Evolutionary conservation across 2,329 filamentous ascomycete genomes (phyloP).

Genomic region (Sporothrix euskadiensis): DNA sequence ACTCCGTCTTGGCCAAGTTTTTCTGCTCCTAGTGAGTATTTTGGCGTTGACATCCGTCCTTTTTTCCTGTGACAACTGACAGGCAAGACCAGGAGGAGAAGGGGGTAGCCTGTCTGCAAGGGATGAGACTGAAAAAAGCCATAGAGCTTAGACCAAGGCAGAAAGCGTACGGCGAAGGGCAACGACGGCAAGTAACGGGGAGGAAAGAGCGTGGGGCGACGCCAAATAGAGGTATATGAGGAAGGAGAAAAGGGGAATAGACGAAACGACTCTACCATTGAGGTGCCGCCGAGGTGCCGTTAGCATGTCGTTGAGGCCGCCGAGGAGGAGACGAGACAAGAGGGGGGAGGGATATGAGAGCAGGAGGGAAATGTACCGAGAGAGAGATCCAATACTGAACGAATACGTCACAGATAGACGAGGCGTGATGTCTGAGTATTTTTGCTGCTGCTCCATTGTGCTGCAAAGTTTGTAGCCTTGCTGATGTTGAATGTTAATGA

Average conservation of each 20-base stretch:
- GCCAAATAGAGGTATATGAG: not conserved
- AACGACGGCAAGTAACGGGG: not conserved
- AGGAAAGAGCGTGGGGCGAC: not conserved
- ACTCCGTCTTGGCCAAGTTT: not conserved
- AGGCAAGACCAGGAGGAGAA: not conserved
- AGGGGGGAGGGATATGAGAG: not conserved
- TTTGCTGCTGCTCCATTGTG: not conserved
- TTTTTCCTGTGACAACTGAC: not conserved
- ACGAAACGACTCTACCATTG: not conserved
- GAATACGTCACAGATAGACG: not conserved
- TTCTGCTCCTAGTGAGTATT: not conserved
- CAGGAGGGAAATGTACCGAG: not conserved
- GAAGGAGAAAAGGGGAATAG: constrained; percentile 8
- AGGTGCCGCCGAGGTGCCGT: not conserved
- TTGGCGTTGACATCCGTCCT: not conserved
- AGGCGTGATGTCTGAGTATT: not conserved
- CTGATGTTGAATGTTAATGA: not conserved
- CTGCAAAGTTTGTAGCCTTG: not conserved
- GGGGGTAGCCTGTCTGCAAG: not conserved
- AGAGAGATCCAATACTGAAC: not conserved
- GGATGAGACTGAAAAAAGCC: not conserved
- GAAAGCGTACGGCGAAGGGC: not conserved
- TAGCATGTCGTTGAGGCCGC: not conserved
- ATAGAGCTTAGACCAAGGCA: not conserved
- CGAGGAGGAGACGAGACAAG: not conserved